Conservation (phyloP, 2,329 filamentous ascomycete genomes). For the Mycogone perniciosa region DNA sequence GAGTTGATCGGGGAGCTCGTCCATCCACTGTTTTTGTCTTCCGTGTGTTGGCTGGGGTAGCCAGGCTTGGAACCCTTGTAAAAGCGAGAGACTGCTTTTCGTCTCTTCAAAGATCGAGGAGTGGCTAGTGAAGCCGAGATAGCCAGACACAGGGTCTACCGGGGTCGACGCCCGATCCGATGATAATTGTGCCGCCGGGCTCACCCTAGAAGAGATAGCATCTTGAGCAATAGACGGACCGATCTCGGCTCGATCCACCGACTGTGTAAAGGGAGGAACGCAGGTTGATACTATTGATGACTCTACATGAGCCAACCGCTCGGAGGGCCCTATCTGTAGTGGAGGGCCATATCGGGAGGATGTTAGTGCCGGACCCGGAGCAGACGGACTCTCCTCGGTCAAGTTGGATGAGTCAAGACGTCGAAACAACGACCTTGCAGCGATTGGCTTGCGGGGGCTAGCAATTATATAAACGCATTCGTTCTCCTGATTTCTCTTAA, state of each 20-base stretch:
- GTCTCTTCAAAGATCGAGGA: conserved; percentile 37
- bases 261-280: background rate
- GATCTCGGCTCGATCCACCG: background rate
- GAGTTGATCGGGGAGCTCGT: conserved; percentile 10
- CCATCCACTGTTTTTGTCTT: background rate
- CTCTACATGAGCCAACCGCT: too few relatives aligned
- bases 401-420: background rate
- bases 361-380: background rate
- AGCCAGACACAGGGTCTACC: conserved; percentile 23
- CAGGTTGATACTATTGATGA: background rate
- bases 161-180: conserved; percentile 3
- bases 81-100: conserved; percentile 31
- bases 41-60: conserved; percentile 2
- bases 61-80: conserved; percentile 20
- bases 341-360: background rate
- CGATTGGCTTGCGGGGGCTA: background rate
- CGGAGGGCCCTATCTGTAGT: too few relatives aligned
- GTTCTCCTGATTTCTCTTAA: conserved; percentile 24
- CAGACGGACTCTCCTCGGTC: conserved; percentile 4
- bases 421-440: background rate
- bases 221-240: background rate
- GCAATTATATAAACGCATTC: conserved; percentile 28
- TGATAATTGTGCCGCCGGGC: background rate
- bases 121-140: conserved; percentile 41
- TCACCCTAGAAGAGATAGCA: background rate